These are phyloP conservation scores for Rhodotorula sp. DNA, from an alignment of 1,284 basidiomycete genomes.

Conservation along the genomic window DNA sequence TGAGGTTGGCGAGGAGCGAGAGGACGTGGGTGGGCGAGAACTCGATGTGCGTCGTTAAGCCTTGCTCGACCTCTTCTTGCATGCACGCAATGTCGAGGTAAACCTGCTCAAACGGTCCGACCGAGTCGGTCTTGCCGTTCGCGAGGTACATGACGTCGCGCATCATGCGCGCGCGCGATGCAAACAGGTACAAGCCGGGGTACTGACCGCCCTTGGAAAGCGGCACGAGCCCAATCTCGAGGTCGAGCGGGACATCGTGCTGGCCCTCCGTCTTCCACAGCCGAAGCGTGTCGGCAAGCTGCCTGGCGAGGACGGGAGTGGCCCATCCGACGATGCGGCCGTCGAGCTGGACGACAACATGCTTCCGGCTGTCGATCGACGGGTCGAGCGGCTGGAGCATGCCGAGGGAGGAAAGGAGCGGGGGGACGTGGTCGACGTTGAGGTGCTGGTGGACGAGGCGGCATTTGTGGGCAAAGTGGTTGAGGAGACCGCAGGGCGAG, in stretches of 20 bases:
- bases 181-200: conserved; percentile 92
- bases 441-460: conserved; percentile 81
- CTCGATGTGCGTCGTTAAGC: conserved; percentile 81
- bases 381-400: conserved; percentile 89
- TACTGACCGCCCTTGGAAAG: conserved; percentile 91
- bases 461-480: conserved; percentile 93
- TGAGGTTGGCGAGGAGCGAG: conserved; percentile 66
- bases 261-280: conserved; percentile 92
- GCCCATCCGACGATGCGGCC: conserved; percentile 97
- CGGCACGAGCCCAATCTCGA: conserved; percentile 93
- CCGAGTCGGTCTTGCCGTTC: conserved; percentile 82
- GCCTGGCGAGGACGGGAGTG: conserved; percentile 66
- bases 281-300: conserved; percentile 79
- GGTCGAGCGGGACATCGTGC: conserved; percentile 80
- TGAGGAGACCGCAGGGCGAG: conserved; percentile 93
- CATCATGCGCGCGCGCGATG: conserved; percentile 91
- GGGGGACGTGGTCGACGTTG: conserved; percentile 72
- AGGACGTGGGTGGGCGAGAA: conserved; percentile 93
- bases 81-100: conserved; percentile 98
- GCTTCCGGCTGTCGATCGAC: conserved; percentile 70
- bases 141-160: conserved; percentile 87
- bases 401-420: conserved; percentile 79
- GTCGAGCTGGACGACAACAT: conserved; percentile 88
- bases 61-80: conserved; percentile 79
- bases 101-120: conserved; percentile 97